Evolutionary conservation across 352 stramenopile genomes (phyloP), one percentile per base, ranked within the genome.

Genomic region (Phytophthora pisi): DNA sequence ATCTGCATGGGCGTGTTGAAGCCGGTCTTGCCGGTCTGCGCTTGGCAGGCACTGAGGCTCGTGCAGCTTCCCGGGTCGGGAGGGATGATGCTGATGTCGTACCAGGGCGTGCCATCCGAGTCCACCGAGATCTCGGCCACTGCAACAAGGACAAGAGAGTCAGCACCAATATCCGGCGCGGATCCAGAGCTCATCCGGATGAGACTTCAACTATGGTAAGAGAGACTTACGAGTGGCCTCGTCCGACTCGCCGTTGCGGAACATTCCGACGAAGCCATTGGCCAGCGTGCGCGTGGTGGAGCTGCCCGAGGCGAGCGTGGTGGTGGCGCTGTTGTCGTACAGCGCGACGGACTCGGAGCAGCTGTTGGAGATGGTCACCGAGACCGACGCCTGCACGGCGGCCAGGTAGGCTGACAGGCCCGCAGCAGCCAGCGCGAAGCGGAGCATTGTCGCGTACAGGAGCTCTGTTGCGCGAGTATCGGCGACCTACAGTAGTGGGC

Each of bases 1-100:
- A 91, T 85, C 26, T 82, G 76, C 57, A 91, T 72, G 36, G 83
- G 61, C 20, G 82, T 81, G 68, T 91, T 91, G 68, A 82, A 91
- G 31, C 83, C 83, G 28, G 69, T 71, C 31, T 79, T 84, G 53
- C 78, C 77, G 1, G 82, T 91, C 20, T 68, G 62, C 26, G 56
- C 47, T 66, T 89, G 69, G 45, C 82, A 91, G 0, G 80, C 66
- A 1, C 51, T 74, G 26, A 82, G 63, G 34, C 75, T 89, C 46
- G 61, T 66, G 53, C 82, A 89, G 51, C 70, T 76, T 0, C 69
- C 65, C 1, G 79, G 65, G 20, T 76, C 64, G 5, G 82, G 80
- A 34, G 77, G 74, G 54, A 88, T 84, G 58, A 82, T 86, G 11
- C 75, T 84, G 62, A 86, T 85, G 57, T 88, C 79, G 53, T 83